Evolutionary conservation across 192 early-diverging fungal genomes (phyloP).

Genomic region (Rhizophagus clarus): DNA sequence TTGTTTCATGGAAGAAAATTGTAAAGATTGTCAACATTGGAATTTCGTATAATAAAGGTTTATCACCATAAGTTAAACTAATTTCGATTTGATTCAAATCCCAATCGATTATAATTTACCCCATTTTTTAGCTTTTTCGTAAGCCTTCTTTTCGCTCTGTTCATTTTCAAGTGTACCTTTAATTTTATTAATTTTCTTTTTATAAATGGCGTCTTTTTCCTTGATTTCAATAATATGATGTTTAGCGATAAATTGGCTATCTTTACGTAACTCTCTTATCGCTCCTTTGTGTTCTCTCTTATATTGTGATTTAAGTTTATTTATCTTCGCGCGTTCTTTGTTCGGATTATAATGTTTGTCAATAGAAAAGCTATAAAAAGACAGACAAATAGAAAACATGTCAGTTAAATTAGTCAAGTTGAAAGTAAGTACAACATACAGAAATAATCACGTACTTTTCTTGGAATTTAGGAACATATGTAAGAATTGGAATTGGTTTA

Average conservation of each 20-base stretch:
- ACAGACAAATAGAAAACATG: constrained; percentile 15
- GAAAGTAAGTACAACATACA: neutral
- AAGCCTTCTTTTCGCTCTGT: constrained; percentile 76
- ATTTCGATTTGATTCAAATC: too few relatives aligned
- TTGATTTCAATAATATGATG: constrained; percentile 67
- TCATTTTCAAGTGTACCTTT: constrained; percentile 84
- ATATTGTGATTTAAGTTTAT: constrained; percentile 80
- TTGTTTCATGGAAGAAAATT: constrained; percentile 49
- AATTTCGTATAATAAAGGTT: constrained; percentile 53
- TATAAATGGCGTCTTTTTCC: constrained; percentile 83
- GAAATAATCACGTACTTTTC: constrained; percentile 45
- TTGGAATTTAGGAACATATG: constrained; percentile 92
- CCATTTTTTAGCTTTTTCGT: constrained; percentile 62
- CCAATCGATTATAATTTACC: constrained; percentile 38
- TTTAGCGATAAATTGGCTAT: constrained; percentile 83
- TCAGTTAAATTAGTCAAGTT: neutral
- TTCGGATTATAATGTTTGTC: constrained; percentile 85
- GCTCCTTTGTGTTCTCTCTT: constrained; percentile 96
- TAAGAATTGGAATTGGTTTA: constrained; percentile 82
- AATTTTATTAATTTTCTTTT: constrained; percentile 88
- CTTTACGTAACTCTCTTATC: constrained; percentile 92
- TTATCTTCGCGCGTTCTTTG: constrained; percentile 67
- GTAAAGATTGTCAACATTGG: constrained; percentile 80
- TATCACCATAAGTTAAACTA: too few relatives aligned
- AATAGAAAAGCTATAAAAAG: constrained; percentile 68